Evolutionary conservation across 2,329 filamentous ascomycete genomes (phyloP).

Genomic region (Neoscytalidium dimidiatum): DNA sequence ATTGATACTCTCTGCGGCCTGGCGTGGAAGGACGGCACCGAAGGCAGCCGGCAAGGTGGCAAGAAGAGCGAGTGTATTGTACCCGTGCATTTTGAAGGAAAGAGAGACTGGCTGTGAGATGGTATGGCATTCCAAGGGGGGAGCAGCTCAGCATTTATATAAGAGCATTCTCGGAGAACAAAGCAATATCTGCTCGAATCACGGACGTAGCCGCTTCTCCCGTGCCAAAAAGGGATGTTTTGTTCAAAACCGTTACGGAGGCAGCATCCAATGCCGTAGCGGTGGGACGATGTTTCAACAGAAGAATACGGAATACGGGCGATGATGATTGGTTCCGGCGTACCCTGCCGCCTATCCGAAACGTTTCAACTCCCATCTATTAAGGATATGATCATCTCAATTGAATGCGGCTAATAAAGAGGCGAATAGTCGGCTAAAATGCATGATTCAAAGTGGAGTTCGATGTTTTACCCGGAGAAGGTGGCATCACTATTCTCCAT

Average conservation of each 20-base stretch:
- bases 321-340: background rate
- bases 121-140: no score
- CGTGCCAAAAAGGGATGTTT: background rate
- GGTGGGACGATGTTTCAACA: background rate
- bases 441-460: background rate
- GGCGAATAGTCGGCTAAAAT: background rate
- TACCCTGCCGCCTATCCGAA: background rate
- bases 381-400: background rate
- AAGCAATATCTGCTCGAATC: background rate
- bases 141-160: background rate
- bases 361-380: background rate
- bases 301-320: background rate
- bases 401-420: background rate
- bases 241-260: background rate
- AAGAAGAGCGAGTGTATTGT: background rate
- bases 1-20: constrained; percentile 49
- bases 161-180: background rate
- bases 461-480: no score
- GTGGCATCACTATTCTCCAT: no score
- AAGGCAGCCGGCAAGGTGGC: background rate
- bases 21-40: constrained; percentile 22
- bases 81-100: background rate
- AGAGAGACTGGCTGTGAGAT: background rate
- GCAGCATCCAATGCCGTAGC: no score
- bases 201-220: background rate